Percentiles rank a stretch among this genome's conserved stretches.
phyloP scores from a whole-genome alignment of 495 filamentous ascomycete species.

The Pyronema domesticum region DNA sequence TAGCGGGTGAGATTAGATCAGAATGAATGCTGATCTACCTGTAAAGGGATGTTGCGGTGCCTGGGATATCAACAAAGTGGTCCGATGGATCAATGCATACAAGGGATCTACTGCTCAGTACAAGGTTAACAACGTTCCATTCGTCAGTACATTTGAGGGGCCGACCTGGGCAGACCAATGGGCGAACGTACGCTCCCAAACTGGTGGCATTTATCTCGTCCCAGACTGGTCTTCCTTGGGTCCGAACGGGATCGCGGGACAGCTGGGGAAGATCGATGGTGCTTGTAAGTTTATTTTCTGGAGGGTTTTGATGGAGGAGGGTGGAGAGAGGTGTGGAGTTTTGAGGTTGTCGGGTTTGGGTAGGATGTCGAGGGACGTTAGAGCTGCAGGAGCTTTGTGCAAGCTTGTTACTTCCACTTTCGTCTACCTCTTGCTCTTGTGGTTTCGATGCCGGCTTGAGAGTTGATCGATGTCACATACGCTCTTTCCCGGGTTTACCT shows the following conservation, averaged over 20 bases:
- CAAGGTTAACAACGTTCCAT: slow-evolving; percentile 35
- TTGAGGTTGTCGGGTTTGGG: too few species aligned
- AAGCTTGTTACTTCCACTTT: too few species aligned
- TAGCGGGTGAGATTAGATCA: too few species aligned
- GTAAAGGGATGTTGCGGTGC: slow-evolving; percentile 34
- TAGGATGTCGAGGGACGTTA: too few species aligned
- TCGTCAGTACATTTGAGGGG: slow-evolving; percentile 61
- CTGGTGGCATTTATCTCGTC: slow-evolving; percentile 29
- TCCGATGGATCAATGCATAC: slow-evolving; percentile 40
- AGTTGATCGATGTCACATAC: too few species aligned
- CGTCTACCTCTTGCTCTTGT: too few species aligned
- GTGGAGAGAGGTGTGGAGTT: neutral
- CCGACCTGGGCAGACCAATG: slow-evolving; percentile 29
- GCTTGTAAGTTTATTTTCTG: slow-evolving; percentile 25
- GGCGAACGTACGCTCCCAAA: slow-evolving; percentile 28
- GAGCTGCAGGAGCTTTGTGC: too few species aligned
- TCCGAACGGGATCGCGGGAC: slow-evolving; percentile 23
- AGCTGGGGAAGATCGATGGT: slow-evolving; percentile 30
- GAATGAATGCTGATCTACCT: too few species aligned
- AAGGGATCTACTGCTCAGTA: slow-evolving; percentile 35
- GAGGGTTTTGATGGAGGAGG: neutral
- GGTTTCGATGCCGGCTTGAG: too few species aligned
- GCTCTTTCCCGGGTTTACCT: too few species aligned
- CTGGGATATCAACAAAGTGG: slow-evolving; percentile 40
- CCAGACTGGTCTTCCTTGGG: slow-evolving; percentile 36